These are phyloP conservation scores for Ophiostoma fasciatum DNA, from an alignment of 2,329 filamentous ascomycete genomes.

Conservation along the genomic window DNA sequence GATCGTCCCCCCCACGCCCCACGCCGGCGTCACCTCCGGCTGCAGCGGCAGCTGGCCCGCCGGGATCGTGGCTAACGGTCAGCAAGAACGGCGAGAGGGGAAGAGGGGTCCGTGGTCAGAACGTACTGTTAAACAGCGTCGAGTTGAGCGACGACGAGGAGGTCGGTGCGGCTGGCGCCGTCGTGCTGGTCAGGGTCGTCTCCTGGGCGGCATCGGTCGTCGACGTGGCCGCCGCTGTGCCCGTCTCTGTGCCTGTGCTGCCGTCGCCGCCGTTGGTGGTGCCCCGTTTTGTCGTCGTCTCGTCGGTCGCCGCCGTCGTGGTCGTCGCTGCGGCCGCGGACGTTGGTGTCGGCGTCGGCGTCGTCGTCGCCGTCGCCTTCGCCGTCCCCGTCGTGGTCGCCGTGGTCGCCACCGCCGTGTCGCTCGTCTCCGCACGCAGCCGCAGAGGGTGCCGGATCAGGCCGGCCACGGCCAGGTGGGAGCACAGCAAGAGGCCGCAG, in stretches of 20 bases:
- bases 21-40: constrained; percentile 64
- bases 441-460: constrained; percentile 8
- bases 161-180: neutral
- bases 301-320: neutral
- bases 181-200: too few relatives aligned
- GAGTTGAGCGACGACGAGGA: constrained; percentile 9
- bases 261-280: neutral
- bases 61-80: constrained; percentile 28
- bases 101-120: too few relatives aligned
- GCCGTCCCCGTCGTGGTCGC: neutral
- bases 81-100: neutral
- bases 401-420: neutral
- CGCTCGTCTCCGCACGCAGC: constrained; percentile 5
- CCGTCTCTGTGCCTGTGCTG: constrained; percentile 1
- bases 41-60: constrained; percentile 50
- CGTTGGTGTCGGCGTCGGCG: neutral
- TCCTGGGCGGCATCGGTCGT: too few relatives aligned
- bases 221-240: constrained; percentile 2
- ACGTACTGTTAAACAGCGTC: constrained; percentile 15
- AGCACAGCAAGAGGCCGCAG: constrained; percentile 9
- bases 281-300: neutral
- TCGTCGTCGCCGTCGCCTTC: neutral
- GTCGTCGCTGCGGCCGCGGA: neutral
- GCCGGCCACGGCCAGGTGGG: constrained; percentile 9
- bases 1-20: constrained; percentile 63